Evolutionary conservation across 108 stramenopile genomes (phyloP).

Genomic region (Skeletonema tropicum): DNA sequence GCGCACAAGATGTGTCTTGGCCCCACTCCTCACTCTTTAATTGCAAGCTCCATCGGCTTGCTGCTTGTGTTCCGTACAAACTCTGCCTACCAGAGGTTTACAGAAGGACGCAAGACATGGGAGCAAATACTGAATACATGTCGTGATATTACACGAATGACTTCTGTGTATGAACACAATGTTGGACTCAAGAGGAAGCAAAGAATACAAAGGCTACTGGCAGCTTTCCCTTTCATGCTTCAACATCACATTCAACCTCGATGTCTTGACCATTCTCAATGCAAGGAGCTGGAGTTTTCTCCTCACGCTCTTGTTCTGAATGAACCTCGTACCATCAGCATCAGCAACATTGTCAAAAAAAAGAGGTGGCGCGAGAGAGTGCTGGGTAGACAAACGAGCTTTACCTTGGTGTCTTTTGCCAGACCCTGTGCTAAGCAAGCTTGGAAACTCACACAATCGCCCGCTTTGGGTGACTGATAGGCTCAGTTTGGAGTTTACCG

Average conservation of each 20-base stretch:
- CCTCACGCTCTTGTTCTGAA: constrained; percentile 32
- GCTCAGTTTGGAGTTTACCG: constrained; percentile 55
- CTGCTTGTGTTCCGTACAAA: constrained; percentile 85
- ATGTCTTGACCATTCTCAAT: constrained; percentile 53
- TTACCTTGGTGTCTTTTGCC: constrained; percentile 66
- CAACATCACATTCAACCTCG: constrained; percentile 69
- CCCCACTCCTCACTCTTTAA: constrained; percentile 65
- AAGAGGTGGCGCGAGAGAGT: constrained; percentile 20
- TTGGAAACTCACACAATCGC: constrained; percentile 64
- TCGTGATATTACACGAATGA: constrained; percentile 80
- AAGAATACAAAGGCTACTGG: constrained; percentile 57
- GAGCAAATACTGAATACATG: constrained; percentile 66
- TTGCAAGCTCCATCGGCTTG: constrained; percentile 72
- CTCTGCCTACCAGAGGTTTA: constrained; percentile 77
- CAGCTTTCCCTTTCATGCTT: constrained; percentile 77
- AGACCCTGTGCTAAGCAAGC: constrained; percentile 32
- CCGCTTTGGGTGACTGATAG: constrained; percentile 75
- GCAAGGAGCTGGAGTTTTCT: constrained; percentile 19
- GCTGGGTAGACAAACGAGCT: constrained; percentile 65
- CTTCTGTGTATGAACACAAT: constrained; percentile 64
- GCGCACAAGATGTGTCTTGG: constrained; percentile 57
- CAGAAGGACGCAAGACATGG: constrained; percentile 91
- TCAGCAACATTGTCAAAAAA: not conserved
- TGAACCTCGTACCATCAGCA: constrained; percentile 20
- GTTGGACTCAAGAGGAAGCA: constrained; percentile 55